These are phyloP conservation scores for Phytophthora sp. DNA, from an alignment of 352 stramenopile genomes.

Conservation along the genomic window DNA sequence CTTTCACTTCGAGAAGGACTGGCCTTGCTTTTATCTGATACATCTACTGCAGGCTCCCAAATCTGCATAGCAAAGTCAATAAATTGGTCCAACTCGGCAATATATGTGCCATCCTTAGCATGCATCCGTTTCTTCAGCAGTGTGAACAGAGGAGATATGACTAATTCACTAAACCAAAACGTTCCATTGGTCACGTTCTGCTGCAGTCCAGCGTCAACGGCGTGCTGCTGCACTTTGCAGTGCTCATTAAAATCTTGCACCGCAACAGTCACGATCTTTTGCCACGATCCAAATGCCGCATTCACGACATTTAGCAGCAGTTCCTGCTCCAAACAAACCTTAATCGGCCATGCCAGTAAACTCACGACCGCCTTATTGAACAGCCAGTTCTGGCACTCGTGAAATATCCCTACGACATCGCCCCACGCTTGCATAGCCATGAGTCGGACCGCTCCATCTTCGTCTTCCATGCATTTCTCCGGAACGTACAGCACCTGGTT, in stretches of 20 bases:
- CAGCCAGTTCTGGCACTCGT: conserved; percentile 52
- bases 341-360: conserved; percentile 56
- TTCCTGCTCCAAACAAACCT: conserved; percentile 57
- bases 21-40: conserved; percentile 7
- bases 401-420: conserved; percentile 57
- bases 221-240: conserved; percentile 25
- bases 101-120: not conserved
- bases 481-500: conserved; percentile 64
- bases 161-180: conserved; percentile 59
- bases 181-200: conserved; percentile 58
- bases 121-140: conserved; percentile 20
- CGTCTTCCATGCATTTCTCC: conserved; percentile 57
- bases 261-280: conserved; percentile 44
- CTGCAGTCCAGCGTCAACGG: conserved; percentile 30
- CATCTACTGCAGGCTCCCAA: conserved; percentile 9
- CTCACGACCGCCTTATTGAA: conserved; percentile 62
- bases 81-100: conserved; percentile 40
- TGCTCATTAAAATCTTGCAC: conserved; percentile 63
- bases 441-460: conserved; percentile 51
- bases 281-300: conserved; percentile 56
- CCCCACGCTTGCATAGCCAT: conserved; percentile 62
- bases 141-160: conserved; percentile 40
- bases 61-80: conserved; percentile 31
- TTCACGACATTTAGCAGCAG: conserved; percentile 54
- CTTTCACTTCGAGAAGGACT: conserved; percentile 15